A percentile compares a stretch with the other conserved stretches of the same genome.
Conservation (phyloP, 441 rosid genomes). For the Mallotus repandus region DNA sequence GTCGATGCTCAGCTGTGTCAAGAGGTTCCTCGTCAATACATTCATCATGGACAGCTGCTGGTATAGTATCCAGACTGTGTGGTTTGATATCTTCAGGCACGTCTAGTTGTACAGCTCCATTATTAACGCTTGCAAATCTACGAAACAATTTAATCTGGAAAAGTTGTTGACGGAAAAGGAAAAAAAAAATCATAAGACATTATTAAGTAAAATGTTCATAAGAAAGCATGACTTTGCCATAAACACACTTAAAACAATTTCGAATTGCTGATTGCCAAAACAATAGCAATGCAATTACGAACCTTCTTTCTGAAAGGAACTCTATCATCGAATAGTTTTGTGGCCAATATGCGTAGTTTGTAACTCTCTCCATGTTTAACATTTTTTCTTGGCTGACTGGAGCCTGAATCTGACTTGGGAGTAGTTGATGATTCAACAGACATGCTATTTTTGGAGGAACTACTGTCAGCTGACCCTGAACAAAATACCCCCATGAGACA, state of each 20-base stretch:
- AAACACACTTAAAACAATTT: neutral
- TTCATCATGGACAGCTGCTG: conserved; percentile 26
- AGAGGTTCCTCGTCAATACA: conserved; percentile 28
- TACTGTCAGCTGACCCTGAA: conserved; percentile 28
- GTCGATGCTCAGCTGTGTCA: conserved; percentile 19
- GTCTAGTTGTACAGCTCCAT: conserved; percentile 52
- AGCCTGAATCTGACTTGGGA: conserved; percentile 25
- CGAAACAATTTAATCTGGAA: conserved; percentile 47
- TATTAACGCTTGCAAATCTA: conserved; percentile 38
- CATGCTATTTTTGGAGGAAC: conserved; percentile 22
- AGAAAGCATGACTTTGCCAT: neutral
- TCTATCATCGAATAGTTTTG: conserved; percentile 43
- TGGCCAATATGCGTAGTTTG: conserved; percentile 27
- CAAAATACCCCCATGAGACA: neutral
- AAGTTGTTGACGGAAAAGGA: no score
- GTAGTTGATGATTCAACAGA: conserved; percentile 31
- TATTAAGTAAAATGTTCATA: neutral
- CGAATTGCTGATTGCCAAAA: neutral
- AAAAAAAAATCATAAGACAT: conserved; percentile 5
- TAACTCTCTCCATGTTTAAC: conserved; percentile 17
- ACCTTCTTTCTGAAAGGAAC: conserved; percentile 52
- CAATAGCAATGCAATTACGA: neutral
- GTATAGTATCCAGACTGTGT: conserved; percentile 28
- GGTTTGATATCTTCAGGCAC: conserved; percentile 44
- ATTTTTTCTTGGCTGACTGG: conserved; percentile 16